phyloP scores from a whole-genome alignment of 176 grass and related monocot species.

The Triticum turgidum region DNA sequence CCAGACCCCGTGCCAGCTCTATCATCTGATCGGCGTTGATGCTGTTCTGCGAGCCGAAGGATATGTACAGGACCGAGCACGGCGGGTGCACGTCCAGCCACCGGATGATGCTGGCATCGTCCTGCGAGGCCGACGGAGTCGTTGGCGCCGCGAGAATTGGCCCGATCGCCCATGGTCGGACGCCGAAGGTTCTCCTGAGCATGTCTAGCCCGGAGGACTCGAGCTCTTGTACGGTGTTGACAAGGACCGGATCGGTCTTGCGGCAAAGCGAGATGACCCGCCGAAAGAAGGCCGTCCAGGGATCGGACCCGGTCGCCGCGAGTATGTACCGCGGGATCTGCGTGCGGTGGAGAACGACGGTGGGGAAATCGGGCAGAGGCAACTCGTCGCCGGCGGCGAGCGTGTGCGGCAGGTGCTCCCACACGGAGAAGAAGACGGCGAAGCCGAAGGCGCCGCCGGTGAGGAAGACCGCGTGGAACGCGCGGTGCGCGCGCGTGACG shows the following conservation, averaged over 20 bases:
- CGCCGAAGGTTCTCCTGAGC: constrained; percentile 24
- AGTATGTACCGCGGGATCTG: constrained; percentile 44
- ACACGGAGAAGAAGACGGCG: constrained; percentile 47
- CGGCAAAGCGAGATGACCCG: constrained; percentile 18
- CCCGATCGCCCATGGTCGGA: constrained; percentile 38
- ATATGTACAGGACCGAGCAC: constrained; percentile 56
- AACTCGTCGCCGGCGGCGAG: constrained; percentile 35
- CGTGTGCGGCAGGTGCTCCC: constrained; percentile 50
- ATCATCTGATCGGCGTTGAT: constrained; percentile 47
- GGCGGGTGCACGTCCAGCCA: constrained; percentile 51
- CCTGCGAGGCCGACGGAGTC: not conserved
- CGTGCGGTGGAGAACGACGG: constrained; percentile 47
- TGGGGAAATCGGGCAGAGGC: constrained; percentile 38
- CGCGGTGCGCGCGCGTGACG: constrained; percentile 29
- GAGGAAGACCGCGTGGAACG: constrained; percentile 50
- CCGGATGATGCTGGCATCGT: not conserved
- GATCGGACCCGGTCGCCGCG: constrained; percentile 29
- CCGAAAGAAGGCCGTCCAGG: constrained; percentile 51
- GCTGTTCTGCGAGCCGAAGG: constrained; percentile 64
- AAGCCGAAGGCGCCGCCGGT: constrained; percentile 52
- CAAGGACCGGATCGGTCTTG: constrained; percentile 36
- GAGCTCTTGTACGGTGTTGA: constrained; percentile 63
- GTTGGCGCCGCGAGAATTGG: constrained; percentile 30
- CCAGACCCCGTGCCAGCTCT: constrained; percentile 53
- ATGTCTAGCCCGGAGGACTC: constrained; percentile 50